These are phyloP conservation scores for Blumeria hordei DNA, from an alignment of 2,329 filamentous ascomycete genomes.

Conservation along the genomic window DNA sequence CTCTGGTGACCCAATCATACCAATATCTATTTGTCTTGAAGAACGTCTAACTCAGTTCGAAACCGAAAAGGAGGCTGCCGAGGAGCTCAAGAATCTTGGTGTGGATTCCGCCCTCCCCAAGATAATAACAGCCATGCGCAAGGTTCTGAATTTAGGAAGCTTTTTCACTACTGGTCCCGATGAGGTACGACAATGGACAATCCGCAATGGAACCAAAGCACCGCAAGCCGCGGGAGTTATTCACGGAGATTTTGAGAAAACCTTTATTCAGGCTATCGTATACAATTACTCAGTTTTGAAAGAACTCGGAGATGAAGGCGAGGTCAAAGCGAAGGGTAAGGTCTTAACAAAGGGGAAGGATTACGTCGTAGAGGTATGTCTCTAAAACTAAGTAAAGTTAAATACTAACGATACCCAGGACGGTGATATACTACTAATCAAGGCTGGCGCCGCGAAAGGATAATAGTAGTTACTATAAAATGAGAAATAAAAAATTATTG, in stretches of 20 bases:
- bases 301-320: conserved; percentile 70
- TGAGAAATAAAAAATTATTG: too few relatives aligned
- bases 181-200: conserved; percentile 96
- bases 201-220: conserved; percentile 89
- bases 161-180: conserved; percentile 96
- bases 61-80: conserved; percentile 1
- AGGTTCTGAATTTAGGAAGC: conserved; percentile 66
- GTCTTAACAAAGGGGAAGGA: conserved; percentile 98
- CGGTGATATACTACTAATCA: conserved; percentile 24
- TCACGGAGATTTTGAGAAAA: conserved; percentile 97
- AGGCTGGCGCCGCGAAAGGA: conserved; percentile 14
- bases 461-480: conserved; percentile 2
- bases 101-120: conserved; percentile 81
- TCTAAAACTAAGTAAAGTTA: not conserved
- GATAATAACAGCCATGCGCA: conserved; percentile 79
- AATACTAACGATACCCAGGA: conserved; percentile 20
- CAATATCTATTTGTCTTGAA: conserved; percentile 80
- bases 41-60: conserved; percentile 64
- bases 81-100: not conserved
- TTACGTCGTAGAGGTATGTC: conserved; percentile 43
- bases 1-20: conserved; percentile 69
- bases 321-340: conserved; percentile 85
- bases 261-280: conserved; percentile 88
- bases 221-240: conserved; percentile 94
- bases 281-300: conserved; percentile 69